A percentile compares a stretch with the other conserved stretches of the same genome.
These are phyloP conservation scores for Fusarium hainanense DNA, from an alignment of 2,329 filamentous ascomycete species.

Conservation along the genomic window DNA sequence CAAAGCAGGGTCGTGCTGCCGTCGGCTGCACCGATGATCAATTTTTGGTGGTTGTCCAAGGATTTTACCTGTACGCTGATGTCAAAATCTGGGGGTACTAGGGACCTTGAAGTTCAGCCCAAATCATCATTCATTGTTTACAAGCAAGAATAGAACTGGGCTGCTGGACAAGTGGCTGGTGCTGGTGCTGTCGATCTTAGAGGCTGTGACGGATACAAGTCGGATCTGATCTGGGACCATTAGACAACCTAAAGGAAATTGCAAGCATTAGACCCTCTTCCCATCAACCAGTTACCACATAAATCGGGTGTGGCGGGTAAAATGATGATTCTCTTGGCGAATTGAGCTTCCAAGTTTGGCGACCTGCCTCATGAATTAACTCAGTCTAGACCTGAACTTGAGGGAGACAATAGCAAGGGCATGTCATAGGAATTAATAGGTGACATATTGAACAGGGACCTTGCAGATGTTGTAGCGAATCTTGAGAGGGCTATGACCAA, in stretches of 20 bases:
- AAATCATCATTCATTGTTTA: background rate
- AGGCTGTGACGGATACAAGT: conserved; percentile 11
- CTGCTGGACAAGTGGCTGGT: conserved; percentile 34
- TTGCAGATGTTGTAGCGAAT: background rate
- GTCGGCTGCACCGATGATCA: conserved; percentile 13
- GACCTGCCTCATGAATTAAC: conserved; percentile 5
- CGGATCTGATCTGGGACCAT: background rate
- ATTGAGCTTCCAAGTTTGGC: conserved; percentile 29
- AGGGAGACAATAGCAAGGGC: conserved; percentile 13
- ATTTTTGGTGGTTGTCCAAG: conserved; percentile 19
- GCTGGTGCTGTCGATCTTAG: conserved; percentile 22
- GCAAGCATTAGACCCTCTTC: conserved; percentile 11
- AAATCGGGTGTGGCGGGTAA: conserved; percentile 18
- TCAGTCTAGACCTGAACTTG: background rate
- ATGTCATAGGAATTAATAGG: conserved; percentile 10
- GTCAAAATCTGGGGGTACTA: background rate
- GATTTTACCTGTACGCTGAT: conserved; percentile 28
- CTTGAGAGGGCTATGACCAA: background rate
- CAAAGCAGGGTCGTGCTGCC: conserved; percentile 16
- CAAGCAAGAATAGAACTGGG: conserved; percentile 38
- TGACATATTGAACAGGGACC: conserved; percentile 22
- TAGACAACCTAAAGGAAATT: background rate
- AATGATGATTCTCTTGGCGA: conserved; percentile 13
- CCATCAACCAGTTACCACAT: conserved; percentile 2
- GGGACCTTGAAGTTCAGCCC: conserved; percentile 11